Conservation (phyloP, 2,329 filamentous ascomycete genomes). For the Phaeosphaeria sp. region DNA sequence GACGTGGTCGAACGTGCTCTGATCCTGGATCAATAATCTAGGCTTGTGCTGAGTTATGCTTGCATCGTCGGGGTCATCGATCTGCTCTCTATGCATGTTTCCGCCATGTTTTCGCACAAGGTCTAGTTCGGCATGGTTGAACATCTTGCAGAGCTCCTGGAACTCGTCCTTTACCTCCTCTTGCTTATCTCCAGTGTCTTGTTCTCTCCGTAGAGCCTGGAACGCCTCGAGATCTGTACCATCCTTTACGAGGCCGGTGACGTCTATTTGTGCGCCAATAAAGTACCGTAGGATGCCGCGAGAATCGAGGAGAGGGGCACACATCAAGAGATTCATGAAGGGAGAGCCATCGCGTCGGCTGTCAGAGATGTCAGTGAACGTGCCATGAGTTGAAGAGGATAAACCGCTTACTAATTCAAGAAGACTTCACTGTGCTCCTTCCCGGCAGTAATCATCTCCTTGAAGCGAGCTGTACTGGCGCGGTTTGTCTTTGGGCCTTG, state of each 20-base stretch:
- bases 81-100: constrained; percentile 64
- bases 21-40: constrained; percentile 58
- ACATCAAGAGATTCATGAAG: constrained; percentile 79
- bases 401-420: constrained; percentile 68
- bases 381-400: too few species aligned
- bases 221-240: constrained; percentile 70
- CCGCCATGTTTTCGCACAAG: constrained; percentile 70
- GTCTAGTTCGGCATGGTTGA: constrained; percentile 71
- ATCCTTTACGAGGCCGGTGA: constrained; percentile 72
- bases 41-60: constrained; percentile 45
- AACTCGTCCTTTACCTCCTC: constrained; percentile 66
- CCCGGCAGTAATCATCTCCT: constrained; percentile 67
- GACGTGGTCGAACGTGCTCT: constrained; percentile 44
- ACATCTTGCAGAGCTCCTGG: constrained; percentile 71
- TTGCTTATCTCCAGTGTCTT: constrained; percentile 36
- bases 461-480: constrained; percentile 67
- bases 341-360: constrained; percentile 76
- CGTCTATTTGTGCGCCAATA: constrained; percentile 75
- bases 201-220: constrained; percentile 54
- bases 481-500: constrained; percentile 76
- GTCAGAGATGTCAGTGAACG: constrained; percentile 10
- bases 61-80: constrained; percentile 56
- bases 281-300: constrained; percentile 72
- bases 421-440: constrained; percentile 76
- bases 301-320: constrained; percentile 73